Conservation (phyloP, 2,329 filamentous ascomycete species). For the Colletotrichum karsti region DNA sequence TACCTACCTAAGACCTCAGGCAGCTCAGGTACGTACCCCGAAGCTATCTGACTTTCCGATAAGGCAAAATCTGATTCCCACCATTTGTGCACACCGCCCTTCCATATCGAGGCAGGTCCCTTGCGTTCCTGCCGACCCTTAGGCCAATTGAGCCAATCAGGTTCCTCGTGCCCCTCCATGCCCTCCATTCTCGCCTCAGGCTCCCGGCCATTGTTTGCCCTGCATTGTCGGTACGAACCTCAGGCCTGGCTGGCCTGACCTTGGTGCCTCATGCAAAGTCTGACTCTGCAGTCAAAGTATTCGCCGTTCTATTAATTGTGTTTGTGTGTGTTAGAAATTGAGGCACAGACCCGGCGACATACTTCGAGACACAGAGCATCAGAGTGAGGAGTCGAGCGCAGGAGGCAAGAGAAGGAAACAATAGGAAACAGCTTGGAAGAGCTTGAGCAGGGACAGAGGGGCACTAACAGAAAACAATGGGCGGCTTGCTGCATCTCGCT, state of each 20-base stretch:
- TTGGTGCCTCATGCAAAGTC: not conserved
- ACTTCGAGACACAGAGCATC: not conserved
- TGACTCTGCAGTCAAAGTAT: too few relatives aligned
- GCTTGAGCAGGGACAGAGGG: not conserved
- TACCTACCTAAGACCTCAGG: not conserved
- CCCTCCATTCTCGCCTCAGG: not conserved
- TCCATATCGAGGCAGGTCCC: constrained; percentile 27
- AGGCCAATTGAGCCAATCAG: not conserved
- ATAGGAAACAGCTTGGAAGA: not conserved
- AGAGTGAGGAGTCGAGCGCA: not conserved
- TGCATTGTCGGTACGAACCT: constrained; percentile 2
- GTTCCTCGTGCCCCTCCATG: constrained; percentile 4
- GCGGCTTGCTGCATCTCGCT: not conserved
- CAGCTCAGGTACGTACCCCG: not conserved
- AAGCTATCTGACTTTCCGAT: not conserved
- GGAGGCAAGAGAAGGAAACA: not conserved
- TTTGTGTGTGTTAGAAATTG: too few relatives aligned
- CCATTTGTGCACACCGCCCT: constrained; percentile 18
- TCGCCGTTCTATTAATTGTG: not conserved
- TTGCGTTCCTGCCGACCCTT: constrained; percentile 22
- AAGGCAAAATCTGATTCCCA: constrained; percentile 8
- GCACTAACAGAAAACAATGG: constrained; percentile 16
- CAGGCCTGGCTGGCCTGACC: constrained; percentile 3
- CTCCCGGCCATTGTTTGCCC: constrained; percentile 1
- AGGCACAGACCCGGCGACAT: not conserved